Evolutionary conservation across 768 basidiomycete genomes (phyloP), one percentile per base, ranked within the genome.

Genomic region (Cystofilobasidium ferigula): DNA sequence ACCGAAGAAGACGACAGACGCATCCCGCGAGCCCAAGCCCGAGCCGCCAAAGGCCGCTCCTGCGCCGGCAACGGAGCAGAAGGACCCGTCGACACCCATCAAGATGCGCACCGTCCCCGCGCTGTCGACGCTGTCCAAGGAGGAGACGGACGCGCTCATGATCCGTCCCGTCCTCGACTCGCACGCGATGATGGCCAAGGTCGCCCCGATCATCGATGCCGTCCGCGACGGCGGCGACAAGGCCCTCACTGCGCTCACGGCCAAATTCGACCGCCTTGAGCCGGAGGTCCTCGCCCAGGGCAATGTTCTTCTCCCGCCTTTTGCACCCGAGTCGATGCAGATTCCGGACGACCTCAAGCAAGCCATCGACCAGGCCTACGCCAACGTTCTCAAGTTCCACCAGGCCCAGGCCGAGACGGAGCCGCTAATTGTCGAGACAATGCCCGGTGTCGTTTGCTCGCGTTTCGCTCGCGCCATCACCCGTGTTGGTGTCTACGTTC

Each of bases 371-470:
- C 77, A 80, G 61, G 95, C 95, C 4, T 99, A 98, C 74, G 79
- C 79, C 67, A 99, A 99, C 75, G 88, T 99, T 73, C 82, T 81
- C 36, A 69, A 70, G 22, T 69, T 71, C 63, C 67, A 67, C 63
- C 93, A 98, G 77, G 78, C 82, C n/a, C 84, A 85, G 69, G 80
- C 80, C 57, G 79, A 81, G 59, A 78, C 83, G 28, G 42, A 35
- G 26, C 70, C 71, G 1, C 80, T 99, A 51, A 79, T 82, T 8
- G 90, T 99, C 9, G 91, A 97, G 77, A 98, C 95, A 14, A 97
- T 91, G 89, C 93, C 95, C 9, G 95, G 95, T 13, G 93, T 99
- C 51, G 85, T 89, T 2, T 98, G 95, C 78, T 87, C 90, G 57
- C 85, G 95, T 45, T 95, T 98, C 76, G 87, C 90, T 1, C 84